phyloP scores from a whole-genome alignment of 768 basidiomycete genomes.

The Hortiboletus campestris region DNA sequence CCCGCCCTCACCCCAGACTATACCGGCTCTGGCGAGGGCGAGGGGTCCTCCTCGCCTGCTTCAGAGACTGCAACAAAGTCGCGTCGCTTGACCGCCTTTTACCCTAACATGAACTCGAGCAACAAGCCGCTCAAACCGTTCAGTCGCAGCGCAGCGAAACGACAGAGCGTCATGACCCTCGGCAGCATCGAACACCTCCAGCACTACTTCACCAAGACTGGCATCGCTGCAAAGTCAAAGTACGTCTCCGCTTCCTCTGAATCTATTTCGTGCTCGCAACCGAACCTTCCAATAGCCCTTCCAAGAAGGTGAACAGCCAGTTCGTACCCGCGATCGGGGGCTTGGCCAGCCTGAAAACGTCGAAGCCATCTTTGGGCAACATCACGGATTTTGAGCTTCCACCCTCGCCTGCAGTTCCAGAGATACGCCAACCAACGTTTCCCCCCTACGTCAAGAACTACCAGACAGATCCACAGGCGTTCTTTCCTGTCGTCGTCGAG shows the following conservation, averaged over 20 bases:
- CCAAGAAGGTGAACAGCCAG: constrained; percentile 54
- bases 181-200: constrained; percentile 97
- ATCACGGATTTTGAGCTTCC: constrained; percentile 60
- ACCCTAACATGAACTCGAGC: constrained; percentile 66
- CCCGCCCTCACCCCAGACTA: constrained; percentile 61
- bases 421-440: constrained; percentile 41
- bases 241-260: constrained; percentile 37
- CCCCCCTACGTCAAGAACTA: constrained; percentile 55
- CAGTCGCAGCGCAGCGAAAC: constrained; percentile 86
- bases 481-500: constrained; percentile 75
- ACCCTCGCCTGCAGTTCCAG: constrained; percentile 62
- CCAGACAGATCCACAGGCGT: constrained; percentile 73
- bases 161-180: constrained; percentile 89
- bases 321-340: constrained; percentile 79
- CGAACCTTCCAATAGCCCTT: constrained; percentile 31
- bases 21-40: constrained; percentile 50
- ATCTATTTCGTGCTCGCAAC: background rate
- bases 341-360: constrained; percentile 40
- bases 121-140: constrained; percentile 83
- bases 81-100: constrained; percentile 72
- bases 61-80: constrained; percentile 42
- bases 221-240: constrained; percentile 70
- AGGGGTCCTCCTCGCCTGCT: constrained; percentile 29
- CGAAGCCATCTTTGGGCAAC: constrained; percentile 40
- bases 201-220: constrained; percentile 91